These are phyloP conservation scores for Sporodiniella umbellata DNA, from an alignment of 371 early-diverging fungal genomes.

Conservation along the genomic window DNA sequence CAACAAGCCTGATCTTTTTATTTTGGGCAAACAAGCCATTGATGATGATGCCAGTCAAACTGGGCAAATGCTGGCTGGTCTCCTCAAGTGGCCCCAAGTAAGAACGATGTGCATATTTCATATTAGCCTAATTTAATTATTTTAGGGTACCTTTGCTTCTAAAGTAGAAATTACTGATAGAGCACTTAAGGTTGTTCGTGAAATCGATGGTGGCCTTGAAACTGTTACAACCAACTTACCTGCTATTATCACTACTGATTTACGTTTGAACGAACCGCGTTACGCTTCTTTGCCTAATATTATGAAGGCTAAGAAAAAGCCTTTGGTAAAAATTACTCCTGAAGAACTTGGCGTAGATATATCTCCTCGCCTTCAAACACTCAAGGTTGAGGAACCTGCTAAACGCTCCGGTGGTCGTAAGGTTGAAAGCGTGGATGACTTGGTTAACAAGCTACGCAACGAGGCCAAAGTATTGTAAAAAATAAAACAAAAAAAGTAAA, in stretches of 20 bases:
- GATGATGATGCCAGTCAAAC: constrained; percentile 98
- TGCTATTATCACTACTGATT: constrained; percentile 94
- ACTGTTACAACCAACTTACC: constrained; percentile 84
- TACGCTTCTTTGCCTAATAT: constrained; percentile 94
- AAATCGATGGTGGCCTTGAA: constrained; percentile 97
- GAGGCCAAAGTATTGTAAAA: constrained; percentile 54
- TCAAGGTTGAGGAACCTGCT: constrained; percentile 92
- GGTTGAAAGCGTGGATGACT: constrained; percentile 93
- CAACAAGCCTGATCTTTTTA: constrained; percentile 84
- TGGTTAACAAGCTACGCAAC: constrained; percentile 84
- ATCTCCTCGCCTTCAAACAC: constrained; percentile 74
- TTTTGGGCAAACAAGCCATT: constrained; percentile 98
- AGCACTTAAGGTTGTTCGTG: constrained; percentile 82
- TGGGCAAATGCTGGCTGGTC: constrained; percentile 97
- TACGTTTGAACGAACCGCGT: constrained; percentile 94
- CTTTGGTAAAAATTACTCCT: constrained; percentile 77
- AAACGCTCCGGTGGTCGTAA: constrained; percentile 92
- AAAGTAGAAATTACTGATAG: constrained; percentile 82
- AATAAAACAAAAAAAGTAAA: neutral
- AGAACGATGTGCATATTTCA: constrained; percentile 8
- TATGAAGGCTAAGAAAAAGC: constrained; percentile 99
- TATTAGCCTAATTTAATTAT: constrained; percentile 8
- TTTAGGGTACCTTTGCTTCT: constrained; percentile 93
- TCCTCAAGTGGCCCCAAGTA: constrained; percentile 94
- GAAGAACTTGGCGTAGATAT: constrained; percentile 86